phyloP scores from a whole-genome alignment of 2,329 filamentous ascomycete genomes.

The Beauveria medogensis region DNA sequence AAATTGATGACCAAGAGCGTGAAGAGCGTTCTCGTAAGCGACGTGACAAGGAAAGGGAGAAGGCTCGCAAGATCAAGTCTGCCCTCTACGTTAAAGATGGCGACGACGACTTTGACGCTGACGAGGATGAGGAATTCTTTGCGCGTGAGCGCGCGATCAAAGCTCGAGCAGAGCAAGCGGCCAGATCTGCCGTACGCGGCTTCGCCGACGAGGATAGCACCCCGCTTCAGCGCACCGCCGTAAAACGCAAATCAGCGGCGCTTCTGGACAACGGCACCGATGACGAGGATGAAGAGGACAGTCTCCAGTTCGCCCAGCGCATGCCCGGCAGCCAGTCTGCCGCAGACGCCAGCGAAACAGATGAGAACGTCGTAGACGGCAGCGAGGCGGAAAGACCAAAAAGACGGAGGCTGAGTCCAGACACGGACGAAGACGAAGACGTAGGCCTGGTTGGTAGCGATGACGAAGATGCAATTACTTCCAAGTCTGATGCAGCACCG shows the following conservation, averaged over 20 bases:
- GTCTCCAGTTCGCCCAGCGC: conserved; percentile 15
- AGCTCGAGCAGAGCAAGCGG: conserved; percentile 38
- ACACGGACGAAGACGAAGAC: conserved; percentile 19
- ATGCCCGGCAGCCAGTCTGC: conserved; percentile 19
- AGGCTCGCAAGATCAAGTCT: conserved; percentile 74
- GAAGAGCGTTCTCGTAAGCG: conserved; percentile 55
- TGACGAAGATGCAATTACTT: conserved; percentile 15
- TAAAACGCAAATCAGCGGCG: conserved; percentile 22
- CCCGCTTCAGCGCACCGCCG: conserved; percentile 8
- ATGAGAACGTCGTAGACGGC: conserved; percentile 22
- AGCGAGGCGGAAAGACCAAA: conserved; percentile 30
- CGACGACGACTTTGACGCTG: conserved; percentile 83
- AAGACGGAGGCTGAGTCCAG: conserved; percentile 26
- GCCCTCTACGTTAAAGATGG: conserved; percentile 71
- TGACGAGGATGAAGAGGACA: conserved; percentile 19
- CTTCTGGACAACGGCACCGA: conserved; percentile 21
- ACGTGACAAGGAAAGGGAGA: conserved; percentile 64
- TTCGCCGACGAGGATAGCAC: conserved; percentile 10
- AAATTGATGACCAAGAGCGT: conserved; percentile 54
- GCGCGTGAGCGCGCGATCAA: conserved; percentile 56
- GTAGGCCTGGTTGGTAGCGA: conserved; percentile 18
- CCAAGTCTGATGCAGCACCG: conserved; percentile 10
- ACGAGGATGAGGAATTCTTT: conserved; percentile 66
- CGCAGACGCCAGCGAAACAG: conserved; percentile 19
- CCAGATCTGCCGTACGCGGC: conserved; percentile 16